Evolutionary conservation across 345 rosid species (phyloP).

Genomic region (Camelina sativa): DNA sequence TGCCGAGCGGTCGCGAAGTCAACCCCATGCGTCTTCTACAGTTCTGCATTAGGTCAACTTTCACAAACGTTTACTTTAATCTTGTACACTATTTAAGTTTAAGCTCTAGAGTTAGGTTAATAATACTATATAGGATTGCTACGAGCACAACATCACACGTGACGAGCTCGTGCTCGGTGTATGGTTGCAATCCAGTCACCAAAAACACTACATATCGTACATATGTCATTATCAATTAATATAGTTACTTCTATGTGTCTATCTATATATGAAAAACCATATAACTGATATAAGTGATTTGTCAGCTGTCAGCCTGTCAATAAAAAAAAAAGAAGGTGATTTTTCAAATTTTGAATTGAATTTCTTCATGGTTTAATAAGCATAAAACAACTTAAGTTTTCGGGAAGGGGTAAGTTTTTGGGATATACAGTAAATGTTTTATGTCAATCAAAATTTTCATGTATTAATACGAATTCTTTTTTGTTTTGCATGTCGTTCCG

Average conservation of each 20-base stretch:
- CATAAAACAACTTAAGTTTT: too few species aligned
- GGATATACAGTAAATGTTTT: not conserved
- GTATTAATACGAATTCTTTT: too few species aligned
- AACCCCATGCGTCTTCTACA: constrained; percentile 30
- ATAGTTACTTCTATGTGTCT: not conserved
- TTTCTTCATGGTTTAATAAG: not conserved
- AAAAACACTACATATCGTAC: not conserved
- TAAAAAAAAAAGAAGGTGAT: too few species aligned
- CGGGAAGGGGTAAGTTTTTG: not conserved
- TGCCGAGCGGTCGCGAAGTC: constrained; percentile 33
- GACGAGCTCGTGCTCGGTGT: constrained; percentile 26
- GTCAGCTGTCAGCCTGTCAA: too few species aligned
- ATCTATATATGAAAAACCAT: not conserved
- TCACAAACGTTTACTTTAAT: constrained; percentile 24
- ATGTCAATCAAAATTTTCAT: not conserved
- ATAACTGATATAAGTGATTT: too few species aligned
- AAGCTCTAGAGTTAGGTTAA: not conserved
- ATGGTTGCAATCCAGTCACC: constrained; percentile 27
- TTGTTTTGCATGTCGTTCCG: not conserved
- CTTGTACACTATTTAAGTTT: constrained; percentile 7
- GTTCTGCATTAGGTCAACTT: constrained; percentile 15
- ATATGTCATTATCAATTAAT: not conserved
- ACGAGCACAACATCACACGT: constrained; percentile 31
- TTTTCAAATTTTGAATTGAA: not conserved
- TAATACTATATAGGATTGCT: not conserved